These are phyloP conservation scores for Fagopyrum homotropicum DNA, from an alignment of 148 eudicot genomes.

Conservation along the genomic window DNA sequence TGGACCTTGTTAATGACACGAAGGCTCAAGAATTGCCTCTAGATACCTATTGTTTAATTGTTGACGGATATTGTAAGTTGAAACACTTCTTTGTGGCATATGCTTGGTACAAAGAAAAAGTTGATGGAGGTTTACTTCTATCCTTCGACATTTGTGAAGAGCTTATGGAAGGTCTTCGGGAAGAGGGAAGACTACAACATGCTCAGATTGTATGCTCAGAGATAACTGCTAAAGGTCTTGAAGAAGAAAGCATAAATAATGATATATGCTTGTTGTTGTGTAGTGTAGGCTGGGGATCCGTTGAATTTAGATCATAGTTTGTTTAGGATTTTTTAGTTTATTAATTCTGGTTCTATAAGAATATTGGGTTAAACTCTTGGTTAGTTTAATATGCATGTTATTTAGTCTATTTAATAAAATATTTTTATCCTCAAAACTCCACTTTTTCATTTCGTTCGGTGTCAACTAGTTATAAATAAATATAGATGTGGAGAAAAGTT, in stretches of 20 bases:
- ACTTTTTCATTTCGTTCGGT: too few relatives aligned
- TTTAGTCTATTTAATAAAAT: too few relatives aligned
- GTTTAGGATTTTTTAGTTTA: too few relatives aligned
- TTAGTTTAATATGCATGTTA: too few relatives aligned
- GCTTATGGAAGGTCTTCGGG: constrained; percentile 59
- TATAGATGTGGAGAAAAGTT: too few relatives aligned
- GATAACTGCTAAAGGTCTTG: constrained; percentile 58
- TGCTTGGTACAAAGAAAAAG: constrained; percentile 69
- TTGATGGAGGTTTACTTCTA: constrained; percentile 38
- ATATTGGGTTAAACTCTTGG: too few relatives aligned
- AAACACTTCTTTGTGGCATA: constrained; percentile 45
- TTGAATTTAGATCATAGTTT: neutral
- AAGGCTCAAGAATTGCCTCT: constrained; percentile 43
- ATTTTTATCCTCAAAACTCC: too few relatives aligned
- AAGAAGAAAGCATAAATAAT: constrained; percentile 24
- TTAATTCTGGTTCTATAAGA: too few relatives aligned
- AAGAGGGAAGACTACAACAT: constrained; percentile 53
- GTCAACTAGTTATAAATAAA: too few relatives aligned
- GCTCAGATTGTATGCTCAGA: constrained; percentile 44
- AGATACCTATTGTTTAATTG: constrained; percentile 52
- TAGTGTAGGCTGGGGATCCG: constrained; percentile 5
- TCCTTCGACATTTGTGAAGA: constrained; percentile 32
- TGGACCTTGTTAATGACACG: constrained; percentile 53
- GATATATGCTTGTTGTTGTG: constrained; percentile 32
- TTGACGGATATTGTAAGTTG: constrained; percentile 54